Evolutionary conservation across 768 basidiomycete genomes (phyloP).

Genomic region (Xerocomus potaroensis): DNA sequence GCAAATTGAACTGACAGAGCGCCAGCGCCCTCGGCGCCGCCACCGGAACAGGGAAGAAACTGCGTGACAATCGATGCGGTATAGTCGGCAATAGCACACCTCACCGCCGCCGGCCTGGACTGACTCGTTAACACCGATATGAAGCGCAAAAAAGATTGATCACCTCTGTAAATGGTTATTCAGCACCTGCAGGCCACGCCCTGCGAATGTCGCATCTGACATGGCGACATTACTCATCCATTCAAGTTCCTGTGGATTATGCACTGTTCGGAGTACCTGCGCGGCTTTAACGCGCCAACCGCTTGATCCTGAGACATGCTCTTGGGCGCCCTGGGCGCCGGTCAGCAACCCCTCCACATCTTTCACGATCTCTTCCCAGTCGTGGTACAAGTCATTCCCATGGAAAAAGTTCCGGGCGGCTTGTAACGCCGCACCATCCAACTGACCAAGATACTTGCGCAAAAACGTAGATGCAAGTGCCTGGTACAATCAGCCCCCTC

Average conservation of each 20-base stretch:
- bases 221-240: conserved; percentile 55
- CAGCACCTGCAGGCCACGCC: conserved; percentile 45
- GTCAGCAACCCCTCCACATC: conserved; percentile 11
- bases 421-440: conserved; percentile 24
- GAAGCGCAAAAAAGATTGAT: background rate
- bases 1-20: conserved; percentile 28
- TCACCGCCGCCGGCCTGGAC: conserved; percentile 14
- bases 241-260: conserved; percentile 40
- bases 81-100: conserved; percentile 24
- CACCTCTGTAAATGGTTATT: conserved; percentile 41
- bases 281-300: conserved; percentile 24
- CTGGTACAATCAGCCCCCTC: conserved; percentile 12
- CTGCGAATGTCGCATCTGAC: conserved; percentile 38
- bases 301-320: background rate
- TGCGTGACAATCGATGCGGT: conserved; percentile 12
- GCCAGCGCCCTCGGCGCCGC: background rate
- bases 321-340: background rate
- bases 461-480: conserved; percentile 30
- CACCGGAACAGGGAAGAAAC: conserved; percentile 5
- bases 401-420: conserved; percentile 19
- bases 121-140: conserved; percentile 5
- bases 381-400: conserved; percentile 14
- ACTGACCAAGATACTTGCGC: conserved; percentile 23
- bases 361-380: conserved; percentile 12
- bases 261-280: conserved; percentile 36